phyloP scores from a whole-genome alignment of 2,329 filamentous ascomycete genomes.

The Colletotrichum orbiculare region DNA sequence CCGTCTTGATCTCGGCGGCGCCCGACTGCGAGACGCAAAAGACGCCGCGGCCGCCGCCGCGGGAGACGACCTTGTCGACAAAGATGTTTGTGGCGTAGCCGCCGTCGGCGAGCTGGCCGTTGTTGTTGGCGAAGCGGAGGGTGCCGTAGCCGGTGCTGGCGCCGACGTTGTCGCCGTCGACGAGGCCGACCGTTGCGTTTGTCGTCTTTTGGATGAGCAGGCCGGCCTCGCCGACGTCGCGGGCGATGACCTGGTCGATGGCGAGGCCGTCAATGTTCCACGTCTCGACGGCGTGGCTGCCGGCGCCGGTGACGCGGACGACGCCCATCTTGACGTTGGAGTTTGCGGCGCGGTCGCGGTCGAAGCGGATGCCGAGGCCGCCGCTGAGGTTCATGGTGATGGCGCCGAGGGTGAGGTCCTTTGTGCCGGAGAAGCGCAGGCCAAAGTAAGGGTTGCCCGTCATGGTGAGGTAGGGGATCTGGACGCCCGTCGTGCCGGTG shows the following conservation, averaged over 20 bases:
- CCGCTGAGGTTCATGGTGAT: conserved; percentile 66
- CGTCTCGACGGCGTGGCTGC: conserved; percentile 67
- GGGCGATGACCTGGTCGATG: conserved; percentile 63
- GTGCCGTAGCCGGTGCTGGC: conserved; percentile 65
- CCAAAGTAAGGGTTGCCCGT: conserved; percentile 69
- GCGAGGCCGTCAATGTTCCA: conserved; percentile 68
- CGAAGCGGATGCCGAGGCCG: conserved; percentile 67
- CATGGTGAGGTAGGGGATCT: conserved; percentile 67
- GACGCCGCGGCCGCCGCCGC: conserved; percentile 66
- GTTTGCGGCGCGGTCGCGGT: conserved; percentile 64
- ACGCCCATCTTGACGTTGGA: conserved; percentile 64
- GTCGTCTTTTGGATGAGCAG: conserved; percentile 65
- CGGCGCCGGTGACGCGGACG: conserved; percentile 62
- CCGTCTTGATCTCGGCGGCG: conserved; percentile 58
- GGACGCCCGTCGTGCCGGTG: conserved; percentile 57
- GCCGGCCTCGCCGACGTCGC: conserved; percentile 65
- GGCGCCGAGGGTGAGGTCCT: conserved; percentile 58
- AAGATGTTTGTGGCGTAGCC: conserved; percentile 63
- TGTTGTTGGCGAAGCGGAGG: conserved; percentile 67
- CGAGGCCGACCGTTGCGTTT: conserved; percentile 63
- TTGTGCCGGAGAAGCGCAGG: conserved; percentile 64
- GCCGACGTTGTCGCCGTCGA: conserved; percentile 67
- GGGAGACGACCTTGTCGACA: conserved; percentile 63
- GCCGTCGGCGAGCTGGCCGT: conserved; percentile 60
- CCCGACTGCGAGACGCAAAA: conserved; percentile 69